Base-by-base conservation (phyloP, 805 yeast species). In the Wilhelminamyces savonicus region DNA sequence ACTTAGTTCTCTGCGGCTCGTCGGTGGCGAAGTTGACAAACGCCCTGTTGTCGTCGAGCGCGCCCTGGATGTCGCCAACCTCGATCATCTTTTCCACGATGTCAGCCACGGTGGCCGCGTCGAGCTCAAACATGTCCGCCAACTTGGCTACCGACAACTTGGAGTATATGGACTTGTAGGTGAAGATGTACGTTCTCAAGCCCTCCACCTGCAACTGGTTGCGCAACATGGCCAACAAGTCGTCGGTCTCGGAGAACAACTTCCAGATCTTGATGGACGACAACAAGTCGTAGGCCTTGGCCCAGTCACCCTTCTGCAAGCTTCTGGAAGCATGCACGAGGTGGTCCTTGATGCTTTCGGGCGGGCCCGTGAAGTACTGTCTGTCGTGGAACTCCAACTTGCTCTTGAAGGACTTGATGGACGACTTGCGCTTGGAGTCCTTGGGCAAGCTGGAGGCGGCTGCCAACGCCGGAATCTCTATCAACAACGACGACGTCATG, bases 331-430 rank as follows among this genome's bases (percentile, higher is more conserved):
- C 95, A 56, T 83, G 84, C 71, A 90, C 79, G 46, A 92, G 80
- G 60, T 76, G 84, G 58, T 92, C 99, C 50, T 94, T 81, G 26
- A 94, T 83, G 56, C 88, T 85, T 64, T 92, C 98, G 31, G 97
- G 95, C 27, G 98, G 98, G 25, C 97, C 98, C 40, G 86, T 85
- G 71, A 90, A 92, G 34, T 82, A 82, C 59, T 88, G 95, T 61
- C 90, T 82, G 54, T 88, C 96, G 52, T 84, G 87, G 66, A 81
- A 83, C 56, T 92, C 97, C 44, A 92, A 72, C 56, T 83, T 76
- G 54, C 94, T 78, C 62, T 90, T 81, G 69, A 92, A 87, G 17
- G 95, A 84, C 62, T 85, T 88, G 48, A 82, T 70, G 36, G 77
- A 64, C 32, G 63, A 54, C 40, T 58, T 71, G 50, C 67, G 65